Evolutionary conservation across 1,284 basidiomycete species (phyloP).

Genomic region (Neolentinus lepideus): DNA sequence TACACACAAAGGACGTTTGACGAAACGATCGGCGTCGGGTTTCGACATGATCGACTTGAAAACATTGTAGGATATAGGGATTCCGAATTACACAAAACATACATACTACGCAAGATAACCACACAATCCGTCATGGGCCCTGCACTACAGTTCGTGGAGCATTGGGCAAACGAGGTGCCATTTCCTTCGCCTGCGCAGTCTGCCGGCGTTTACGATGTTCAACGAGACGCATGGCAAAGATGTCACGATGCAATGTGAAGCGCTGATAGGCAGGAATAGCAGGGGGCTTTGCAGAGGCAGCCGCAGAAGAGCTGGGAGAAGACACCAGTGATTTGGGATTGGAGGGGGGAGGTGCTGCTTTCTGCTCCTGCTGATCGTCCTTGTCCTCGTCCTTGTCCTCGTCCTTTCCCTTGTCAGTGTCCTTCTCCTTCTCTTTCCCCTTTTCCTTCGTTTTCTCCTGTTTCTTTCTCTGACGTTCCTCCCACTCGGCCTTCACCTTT

Average conservation of each 20-base stretch:
- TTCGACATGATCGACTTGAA: too few relatives aligned
- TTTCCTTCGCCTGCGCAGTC: constrained; percentile 26
- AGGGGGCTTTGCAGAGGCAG: constrained; percentile 15
- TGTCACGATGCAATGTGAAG: constrained; percentile 32
- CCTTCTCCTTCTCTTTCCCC: constrained; percentile 8
- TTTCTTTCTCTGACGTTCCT: constrained; percentile 46
- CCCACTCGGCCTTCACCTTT: constrained; percentile 72
- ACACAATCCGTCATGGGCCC: background rate
- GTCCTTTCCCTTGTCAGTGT: constrained; percentile 14
- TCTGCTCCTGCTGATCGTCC: constrained; percentile 2
- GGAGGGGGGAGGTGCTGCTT: constrained; percentile 6
- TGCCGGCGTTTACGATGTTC: constrained; percentile 32
- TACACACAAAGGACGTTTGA: too few relatives aligned
- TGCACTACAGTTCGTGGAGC: constrained; percentile 16
- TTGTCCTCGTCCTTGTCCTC: constrained; percentile 11
- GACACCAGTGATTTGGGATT: constrained; percentile 12
- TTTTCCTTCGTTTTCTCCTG: constrained; percentile 10
- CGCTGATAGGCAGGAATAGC: constrained; percentile 25
- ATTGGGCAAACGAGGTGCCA: constrained; percentile 30
- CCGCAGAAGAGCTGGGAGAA: constrained; percentile 9
- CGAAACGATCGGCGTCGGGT: too few relatives aligned
- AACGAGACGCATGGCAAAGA: constrained; percentile 30
- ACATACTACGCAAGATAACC: background rate
- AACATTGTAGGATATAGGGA: too few relatives aligned
- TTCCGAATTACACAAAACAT: too few relatives aligned